Conservation (phyloP, 2,329 filamentous ascomycete genomes). For the Penicillium sp. region DNA sequence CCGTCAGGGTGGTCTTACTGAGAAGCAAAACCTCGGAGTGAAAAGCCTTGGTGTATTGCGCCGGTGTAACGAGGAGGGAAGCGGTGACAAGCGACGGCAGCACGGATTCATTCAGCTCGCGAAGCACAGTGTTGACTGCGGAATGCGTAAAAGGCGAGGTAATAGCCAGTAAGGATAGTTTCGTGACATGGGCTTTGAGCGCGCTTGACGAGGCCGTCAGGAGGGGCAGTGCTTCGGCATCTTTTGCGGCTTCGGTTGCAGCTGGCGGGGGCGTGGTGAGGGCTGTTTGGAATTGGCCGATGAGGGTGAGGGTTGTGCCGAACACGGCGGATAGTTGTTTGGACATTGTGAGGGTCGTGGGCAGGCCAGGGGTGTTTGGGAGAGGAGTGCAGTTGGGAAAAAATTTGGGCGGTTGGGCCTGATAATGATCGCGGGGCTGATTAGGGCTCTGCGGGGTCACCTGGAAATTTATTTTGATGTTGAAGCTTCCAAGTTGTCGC, state of each 20-base stretch:
- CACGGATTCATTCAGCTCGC: conserved; percentile 69
- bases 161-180: conserved; percentile 80
- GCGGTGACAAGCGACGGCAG: conserved; percentile 72
- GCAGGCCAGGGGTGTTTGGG: conserved; percentile 1
- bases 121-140: conserved; percentile 68
- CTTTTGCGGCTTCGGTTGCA: conserved; percentile 24
- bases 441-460: conserved; percentile 36
- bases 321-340: conserved; percentile 34
- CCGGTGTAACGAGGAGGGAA: conserved; percentile 62
- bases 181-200: conserved; percentile 79
- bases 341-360: conserved; percentile 28
- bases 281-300: conserved; percentile 41
- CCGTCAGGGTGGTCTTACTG: conserved; percentile 60
- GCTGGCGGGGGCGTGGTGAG: conserved; percentile 29
- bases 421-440: conserved; percentile 30
- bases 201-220: conserved; percentile 70
- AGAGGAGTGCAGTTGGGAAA: conserved; percentile 14
- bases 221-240: conserved; percentile 56
- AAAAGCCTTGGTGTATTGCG: conserved; percentile 63
- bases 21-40: conserved; percentile 63
- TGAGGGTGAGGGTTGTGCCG: conserved; percentile 37
- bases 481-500: not conserved
- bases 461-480: conserved; percentile 6
- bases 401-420: conserved; percentile 25
- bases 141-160: conserved; percentile 82